Conservation (phyloP, 164 flowering plant genomes). For the Sextonia rubra region DNA sequence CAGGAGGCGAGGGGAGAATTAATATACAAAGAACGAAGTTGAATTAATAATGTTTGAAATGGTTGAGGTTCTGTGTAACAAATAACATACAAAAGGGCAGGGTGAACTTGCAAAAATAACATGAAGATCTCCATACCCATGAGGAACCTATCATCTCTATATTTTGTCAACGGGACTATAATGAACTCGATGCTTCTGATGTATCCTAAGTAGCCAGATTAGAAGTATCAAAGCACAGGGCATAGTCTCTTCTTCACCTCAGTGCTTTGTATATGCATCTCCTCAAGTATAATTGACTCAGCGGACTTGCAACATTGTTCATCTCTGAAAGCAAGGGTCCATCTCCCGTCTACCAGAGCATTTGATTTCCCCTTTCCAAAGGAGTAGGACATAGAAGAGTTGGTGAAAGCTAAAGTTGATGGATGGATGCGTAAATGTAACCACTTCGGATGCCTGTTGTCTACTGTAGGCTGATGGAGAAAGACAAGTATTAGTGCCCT, state of each 20-base stretch:
- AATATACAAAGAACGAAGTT: not conserved
- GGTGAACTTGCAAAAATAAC: not conserved
- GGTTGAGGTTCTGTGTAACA: not conserved
- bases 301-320: conserved; percentile 73
- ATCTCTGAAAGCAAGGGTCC: conserved; percentile 89
- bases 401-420: conserved; percentile 54
- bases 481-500: not conserved
- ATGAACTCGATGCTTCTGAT: conserved; percentile 10
- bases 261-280: conserved; percentile 41
- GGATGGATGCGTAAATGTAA: conserved; percentile 87
- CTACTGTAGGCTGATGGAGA: conserved; percentile 65
- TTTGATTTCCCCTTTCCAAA: conserved; percentile 43
- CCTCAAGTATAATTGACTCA: conserved; percentile 61
- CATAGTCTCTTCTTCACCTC: conserved; percentile 69
- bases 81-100: not conserved
- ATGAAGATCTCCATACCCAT: not conserved
- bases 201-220: not conserved
- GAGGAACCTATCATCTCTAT: not conserved
- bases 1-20: no score
- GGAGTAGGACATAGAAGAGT: conserved; percentile 34
- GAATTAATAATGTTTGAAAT: no score
- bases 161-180: conserved; percentile 15
- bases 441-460: conserved; percentile 85
- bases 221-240: conserved; percentile 32
- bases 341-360: conserved; percentile 81